Evolutionary conservation across 164 flowering plant genomes (phyloP).

Genomic region (Tinospora cordifolia): DNA sequence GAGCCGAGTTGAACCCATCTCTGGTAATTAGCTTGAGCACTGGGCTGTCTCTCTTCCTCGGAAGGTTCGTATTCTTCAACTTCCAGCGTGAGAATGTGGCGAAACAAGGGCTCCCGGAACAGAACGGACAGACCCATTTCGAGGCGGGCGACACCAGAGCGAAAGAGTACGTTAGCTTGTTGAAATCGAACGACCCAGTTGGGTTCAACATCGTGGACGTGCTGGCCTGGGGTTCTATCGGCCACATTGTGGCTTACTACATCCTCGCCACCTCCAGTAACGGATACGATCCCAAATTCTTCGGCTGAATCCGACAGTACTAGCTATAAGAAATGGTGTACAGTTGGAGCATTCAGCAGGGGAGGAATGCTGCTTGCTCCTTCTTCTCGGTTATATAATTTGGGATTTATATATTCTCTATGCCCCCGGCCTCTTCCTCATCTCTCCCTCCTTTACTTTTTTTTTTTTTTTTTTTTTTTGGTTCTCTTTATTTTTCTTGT

Average conservation of each 20-base stretch:
- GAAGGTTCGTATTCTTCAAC: constrained; percentile 95
- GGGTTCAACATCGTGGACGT: constrained; percentile 97
- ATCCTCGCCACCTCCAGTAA: constrained; percentile 93
- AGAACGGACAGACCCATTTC: constrained; percentile 84
- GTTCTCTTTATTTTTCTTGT: too few species aligned
- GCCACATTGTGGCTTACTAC: constrained; percentile 94
- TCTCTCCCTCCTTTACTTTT: too few species aligned
- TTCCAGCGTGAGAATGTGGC: constrained; percentile 98
- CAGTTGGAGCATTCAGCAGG: neutral
- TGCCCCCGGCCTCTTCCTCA: too few species aligned
- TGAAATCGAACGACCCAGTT: constrained; percentile 92
- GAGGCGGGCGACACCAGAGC: constrained; percentile 91
- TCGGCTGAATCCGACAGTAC: constrained; percentile 21
- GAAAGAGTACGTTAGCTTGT: constrained; percentile 85
- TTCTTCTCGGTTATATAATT: too few species aligned
- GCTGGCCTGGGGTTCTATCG: constrained; percentile 97
- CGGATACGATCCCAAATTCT: constrained; percentile 93
- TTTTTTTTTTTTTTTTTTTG: too few species aligned
- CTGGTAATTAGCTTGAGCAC: constrained; percentile 94
- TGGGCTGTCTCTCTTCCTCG: constrained; percentile 86
- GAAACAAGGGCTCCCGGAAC: constrained; percentile 83
- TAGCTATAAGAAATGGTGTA: neutral
- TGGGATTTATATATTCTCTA: too few species aligned
- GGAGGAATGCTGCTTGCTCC: neutral
- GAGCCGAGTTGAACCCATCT: constrained; percentile 61